Evolutionary conservation across 768 basidiomycete species (phyloP), one percentile per base, ranked within the genome.

Genomic region (Phylloporus sp.): DNA sequence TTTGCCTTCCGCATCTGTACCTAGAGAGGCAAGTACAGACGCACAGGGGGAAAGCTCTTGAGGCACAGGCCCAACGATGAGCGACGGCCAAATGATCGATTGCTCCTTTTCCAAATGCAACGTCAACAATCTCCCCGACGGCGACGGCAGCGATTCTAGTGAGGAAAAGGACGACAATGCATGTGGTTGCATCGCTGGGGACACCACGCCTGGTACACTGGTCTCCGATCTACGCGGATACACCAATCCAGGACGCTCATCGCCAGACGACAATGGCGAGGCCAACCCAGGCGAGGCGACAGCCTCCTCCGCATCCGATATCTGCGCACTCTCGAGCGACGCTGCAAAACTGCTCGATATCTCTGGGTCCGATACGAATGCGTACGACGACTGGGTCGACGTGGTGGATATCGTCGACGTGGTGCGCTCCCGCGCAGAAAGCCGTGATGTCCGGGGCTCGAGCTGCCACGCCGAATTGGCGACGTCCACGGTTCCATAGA

Each of bases 341-440:
- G 86, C 88, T 1, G 87, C 86, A 57, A 91, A 90, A 64, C 85
- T 88, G 69, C 87, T 90, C 5, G 88, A 88, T 46, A 91, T 85
- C 57, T 91, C 89, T 2, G 82, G 82, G 59, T 91, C 89, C n/a
- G 89, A 90, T 9, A 91, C 76, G 50, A 89, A 77, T 5, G 89
- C 88, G 59, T 83, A 91, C 0, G 89, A 91, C 18, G 89, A 91
- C 26, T 81, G 86, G 0, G 86, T 86, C 4, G 88, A 90, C 0
- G 83, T 72, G 2, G 86, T 87, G 9, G 88, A 90, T 6, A 84
- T 73, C 13, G 85, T 82, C 13, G 88, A 89, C 3, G 81, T 83
- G 0, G 89, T 91, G 18, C 88, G 83, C 52, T 85, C 87, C 60
- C 89, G 75, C 15, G 75, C 73, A 0, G 81, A 78, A 36, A 77